phyloP scores from a whole-genome alignment of 352 stramenopile genomes.

The Pythium folliculosum region DNA sequence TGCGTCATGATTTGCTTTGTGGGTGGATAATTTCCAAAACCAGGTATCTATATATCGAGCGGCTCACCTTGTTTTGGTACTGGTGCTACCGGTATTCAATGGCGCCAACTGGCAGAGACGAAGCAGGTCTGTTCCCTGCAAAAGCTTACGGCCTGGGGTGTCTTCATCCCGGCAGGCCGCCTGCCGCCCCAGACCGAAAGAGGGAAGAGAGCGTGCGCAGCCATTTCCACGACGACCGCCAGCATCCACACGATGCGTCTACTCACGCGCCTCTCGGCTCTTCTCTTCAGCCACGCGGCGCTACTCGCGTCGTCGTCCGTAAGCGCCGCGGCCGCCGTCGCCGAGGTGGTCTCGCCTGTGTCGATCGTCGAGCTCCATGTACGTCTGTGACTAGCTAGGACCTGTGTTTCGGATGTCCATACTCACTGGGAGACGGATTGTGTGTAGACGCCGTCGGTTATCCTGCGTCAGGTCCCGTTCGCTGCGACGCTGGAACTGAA shows the following conservation, averaged over 20 bases:
- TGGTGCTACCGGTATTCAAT: slow-evolving; percentile 7
- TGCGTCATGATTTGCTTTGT: slow-evolving; percentile 9
- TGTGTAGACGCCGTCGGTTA: slow-evolving; percentile 62
- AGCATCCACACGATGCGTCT: slow-evolving; percentile 12
- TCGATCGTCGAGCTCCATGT: slow-evolving; percentile 20
- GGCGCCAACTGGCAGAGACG: slow-evolving; percentile 29
- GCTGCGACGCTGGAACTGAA: slow-evolving; percentile 61
- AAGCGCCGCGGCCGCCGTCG: neutral
- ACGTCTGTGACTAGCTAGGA: neutral
- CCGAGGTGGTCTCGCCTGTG: neutral
- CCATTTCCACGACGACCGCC: neutral
- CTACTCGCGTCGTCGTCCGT: neutral
- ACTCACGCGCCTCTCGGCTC: slow-evolving; percentile 18
- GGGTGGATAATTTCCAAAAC: slow-evolving; percentile 12
- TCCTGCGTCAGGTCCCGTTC: slow-evolving; percentile 73
- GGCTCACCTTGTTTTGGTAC: slow-evolving; percentile 17
- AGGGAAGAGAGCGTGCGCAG: neutral
- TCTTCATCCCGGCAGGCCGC: neutral
- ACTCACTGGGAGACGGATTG: neutral
- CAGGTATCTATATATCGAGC: neutral
- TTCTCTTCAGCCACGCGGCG: slow-evolving; percentile 22
- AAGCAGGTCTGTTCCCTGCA: slow-evolving; percentile 12
- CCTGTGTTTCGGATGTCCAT: neutral
- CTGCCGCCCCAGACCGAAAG: neutral
- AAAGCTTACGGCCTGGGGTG: too few species aligned